Percentiles rank a stretch among this genome's conserved stretches.
These are phyloP conservation scores for Arthrinium puccinioides DNA, from an alignment of 2,329 filamentous ascomycete species.

Conservation along the genomic window DNA sequence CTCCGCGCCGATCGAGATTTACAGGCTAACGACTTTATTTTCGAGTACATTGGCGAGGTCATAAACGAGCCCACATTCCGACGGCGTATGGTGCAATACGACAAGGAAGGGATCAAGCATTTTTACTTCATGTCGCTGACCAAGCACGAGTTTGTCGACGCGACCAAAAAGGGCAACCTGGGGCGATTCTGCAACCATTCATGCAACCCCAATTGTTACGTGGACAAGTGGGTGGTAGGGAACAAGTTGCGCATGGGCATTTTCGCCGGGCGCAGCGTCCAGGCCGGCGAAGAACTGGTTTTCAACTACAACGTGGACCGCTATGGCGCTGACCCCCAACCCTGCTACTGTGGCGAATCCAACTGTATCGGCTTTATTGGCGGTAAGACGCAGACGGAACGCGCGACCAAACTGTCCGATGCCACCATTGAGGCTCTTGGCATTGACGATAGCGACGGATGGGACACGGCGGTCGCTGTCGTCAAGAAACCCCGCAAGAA, in stretches of 20 bases:
- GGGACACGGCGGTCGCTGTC: conserved; percentile 75
- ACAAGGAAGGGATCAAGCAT: conserved; percentile 94
- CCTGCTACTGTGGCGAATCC: conserved; percentile 89
- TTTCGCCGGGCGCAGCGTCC: conserved; percentile 79
- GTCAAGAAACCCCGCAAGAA: conserved; percentile 83
- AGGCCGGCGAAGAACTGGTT: conserved; percentile 86
- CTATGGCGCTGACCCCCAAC: conserved; percentile 93
- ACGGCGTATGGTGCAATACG: conserved; percentile 85
- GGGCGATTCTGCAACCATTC: conserved; percentile 98
- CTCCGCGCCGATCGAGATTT: conserved; percentile 75
- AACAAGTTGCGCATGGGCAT: conserved; percentile 98
- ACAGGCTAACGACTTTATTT: conserved; percentile 83
- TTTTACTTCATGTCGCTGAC: conserved; percentile 99
- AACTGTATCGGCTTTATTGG: conserved; percentile 97
- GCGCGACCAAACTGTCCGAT: conserved; percentile 82
- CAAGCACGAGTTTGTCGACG: conserved; percentile 94
- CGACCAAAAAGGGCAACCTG: conserved; percentile 92
- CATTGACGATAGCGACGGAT: conserved; percentile 85
- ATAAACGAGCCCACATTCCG: conserved; percentile 90
- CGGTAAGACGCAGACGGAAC: conserved; percentile 94
- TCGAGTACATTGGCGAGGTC: conserved; percentile 97
- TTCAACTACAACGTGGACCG: conserved; percentile 99
- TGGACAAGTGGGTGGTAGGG: conserved; percentile 98
- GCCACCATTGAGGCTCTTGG: conserved; percentile 91
- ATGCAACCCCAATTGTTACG: conserved; percentile 97